Percentiles rank a stretch among this genome's conserved stretches.
Evolutionary conservation across 2,329 filamentous ascomycete genomes (phyloP).

Genomic region (Chaetomium sp.): DNA sequence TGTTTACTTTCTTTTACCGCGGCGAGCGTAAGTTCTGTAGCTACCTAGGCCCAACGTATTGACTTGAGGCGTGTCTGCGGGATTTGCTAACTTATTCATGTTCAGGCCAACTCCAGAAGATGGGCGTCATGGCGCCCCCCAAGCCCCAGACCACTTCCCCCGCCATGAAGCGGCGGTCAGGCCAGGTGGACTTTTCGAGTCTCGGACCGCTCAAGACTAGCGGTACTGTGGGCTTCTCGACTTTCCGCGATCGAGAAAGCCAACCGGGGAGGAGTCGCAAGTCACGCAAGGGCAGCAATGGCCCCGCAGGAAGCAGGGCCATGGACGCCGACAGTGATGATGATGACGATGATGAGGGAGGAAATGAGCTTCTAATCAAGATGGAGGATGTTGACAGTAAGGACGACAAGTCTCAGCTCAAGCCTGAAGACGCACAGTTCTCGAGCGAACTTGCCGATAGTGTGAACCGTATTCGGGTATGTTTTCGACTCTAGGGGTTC

Average conservation of each 20-base stretch:
- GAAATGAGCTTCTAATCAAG: constrained; percentile 56
- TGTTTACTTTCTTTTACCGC: constrained; percentile 96
- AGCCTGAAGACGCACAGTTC: constrained; percentile 64
- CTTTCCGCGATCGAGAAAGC: constrained; percentile 68
- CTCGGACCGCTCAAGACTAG: constrained; percentile 76
- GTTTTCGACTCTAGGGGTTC: constrained; percentile 20
- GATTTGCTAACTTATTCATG: neutral
- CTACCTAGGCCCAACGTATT: neutral
- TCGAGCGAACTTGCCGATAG: constrained; percentile 73
- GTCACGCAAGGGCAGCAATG: constrained; percentile 52
- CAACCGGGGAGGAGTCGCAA: constrained; percentile 52
- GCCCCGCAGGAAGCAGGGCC: constrained; percentile 46
- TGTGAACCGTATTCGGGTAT: constrained; percentile 73
- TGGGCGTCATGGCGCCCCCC: constrained; percentile 72
- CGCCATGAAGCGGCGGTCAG: constrained; percentile 69
- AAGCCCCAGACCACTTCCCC: constrained; percentile 59
- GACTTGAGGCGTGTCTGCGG: neutral
- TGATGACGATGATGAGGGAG: constrained; percentile 66
- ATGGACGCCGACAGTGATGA: constrained; percentile 69
- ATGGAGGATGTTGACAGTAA: constrained; percentile 60
- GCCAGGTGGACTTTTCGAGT: constrained; percentile 77
- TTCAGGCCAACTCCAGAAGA: constrained; percentile 87
- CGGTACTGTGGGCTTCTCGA: constrained; percentile 85
- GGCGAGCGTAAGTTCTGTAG: constrained; percentile 70
- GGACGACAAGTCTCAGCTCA: constrained; percentile 52